Evolutionary conservation across 2,329 filamentous ascomycete genomes (phyloP), one percentile per base, ranked within the genome.

Genomic region (Tolypocladium tundrense): DNA sequence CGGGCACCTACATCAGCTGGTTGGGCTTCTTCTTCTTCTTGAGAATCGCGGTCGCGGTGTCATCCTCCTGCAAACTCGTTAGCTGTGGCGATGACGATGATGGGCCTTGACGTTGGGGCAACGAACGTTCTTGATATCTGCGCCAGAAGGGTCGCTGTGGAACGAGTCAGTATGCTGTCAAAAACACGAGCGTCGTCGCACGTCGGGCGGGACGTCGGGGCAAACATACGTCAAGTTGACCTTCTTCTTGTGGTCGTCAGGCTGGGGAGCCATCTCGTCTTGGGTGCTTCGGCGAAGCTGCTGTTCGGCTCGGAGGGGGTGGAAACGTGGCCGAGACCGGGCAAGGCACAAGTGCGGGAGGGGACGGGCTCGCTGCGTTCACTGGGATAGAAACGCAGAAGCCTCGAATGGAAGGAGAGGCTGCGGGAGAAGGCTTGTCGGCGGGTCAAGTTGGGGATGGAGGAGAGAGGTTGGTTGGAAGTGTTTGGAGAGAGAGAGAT

Each of bases 11-110:
- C 91, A 99, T 96, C 74, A 99, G 79, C 71, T 93, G 95, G 79
- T 99, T 99, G 68, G 92, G 92, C 90, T 99, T 99, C 92, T 99
- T 99, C 88, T 99, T 99, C 85, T 97, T 97, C 82, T 97, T 97
- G 70, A 99, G 85, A 68, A 99, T 99, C 66, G 94, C 94, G 52
- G 94, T 99, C 56, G 94, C 86, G 62, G 88, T 91, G 72, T 96
- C 94, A 74, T 97, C 90, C 69, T 91, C 87, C 87, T 95, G 69
- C 60, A 63, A 51, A 48, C 39, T 60, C 74, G 71, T 67, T 66
- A 54, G 65, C 61, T 66, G 60, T 63, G 60, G 56, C 58, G 57
- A 58, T 55, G 54, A 52, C 43, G 37, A 41, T 37, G 56, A 33
- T 33, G 31, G 24, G 52, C 14, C 54, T 62, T 50, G 59, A 57